Base-by-base conservation (phyloP, 805 yeast species). In the Monosporozyma servazzii region DNA sequence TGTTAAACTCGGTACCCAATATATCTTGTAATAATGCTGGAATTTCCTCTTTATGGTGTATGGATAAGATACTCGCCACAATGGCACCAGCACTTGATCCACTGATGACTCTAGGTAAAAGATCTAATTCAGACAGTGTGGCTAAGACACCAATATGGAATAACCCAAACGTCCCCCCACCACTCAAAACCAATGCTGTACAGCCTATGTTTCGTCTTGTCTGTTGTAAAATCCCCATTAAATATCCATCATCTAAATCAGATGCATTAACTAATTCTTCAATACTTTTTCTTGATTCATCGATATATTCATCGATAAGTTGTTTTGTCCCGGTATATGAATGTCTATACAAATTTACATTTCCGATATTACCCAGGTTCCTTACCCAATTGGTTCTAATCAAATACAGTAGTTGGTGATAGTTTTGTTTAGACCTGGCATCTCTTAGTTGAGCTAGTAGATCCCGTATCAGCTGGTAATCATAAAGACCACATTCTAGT, bases 41-140 rank as follows among this genome's bases (percentile, higher is more conserved):
- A 1, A 81, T 73, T 66, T 89, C 97, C 29, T 80, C 84, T 50
- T 83, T 82, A n/a, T 83, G 76, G 61, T 84, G 87, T 10, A 85
- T 82, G 61, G 96, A 87, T 44, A 91, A 71, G n/a, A 91, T 79
- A 45, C 95, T 78, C 10, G 97, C 96, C 47, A 91, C 81, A 48
- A 91, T 89, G 0, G 96, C 88, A 17, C 99, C 99, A 0, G 96
- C 95, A 18, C 96, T 86, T 15, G 95, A 84, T 1, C 99, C 99
- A 45, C 95, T 84, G 15, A 91, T 80, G 40, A 91, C 86, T 46
- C 86, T 76, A 0, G 99, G 99, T 27, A 90, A 70, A 25, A 89
- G 72, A 49, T 83, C 82, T 50, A 78, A 75, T 58, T 86, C 91
- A 43, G 84, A 68, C 29, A 91, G 72, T 2, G 91, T 86, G 6